A percentile compares a stretch with the other conserved stretches of the same genome.
These are phyloP conservation scores for Nothopassalora personata DNA, from an alignment of 2,329 filamentous ascomycete species.

Conservation along the genomic window DNA sequence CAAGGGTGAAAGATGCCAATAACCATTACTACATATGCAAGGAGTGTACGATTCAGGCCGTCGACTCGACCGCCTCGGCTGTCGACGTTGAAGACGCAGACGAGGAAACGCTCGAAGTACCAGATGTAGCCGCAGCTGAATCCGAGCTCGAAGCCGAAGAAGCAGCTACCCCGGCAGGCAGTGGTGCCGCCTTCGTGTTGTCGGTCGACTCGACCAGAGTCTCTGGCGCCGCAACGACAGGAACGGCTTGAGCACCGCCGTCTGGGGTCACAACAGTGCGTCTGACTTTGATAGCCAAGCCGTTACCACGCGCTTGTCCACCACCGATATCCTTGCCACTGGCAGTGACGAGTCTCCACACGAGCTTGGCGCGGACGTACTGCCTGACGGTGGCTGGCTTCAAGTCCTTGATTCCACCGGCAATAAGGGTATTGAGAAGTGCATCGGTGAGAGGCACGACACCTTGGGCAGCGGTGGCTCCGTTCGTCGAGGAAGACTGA, in stretches of 20 bases:
- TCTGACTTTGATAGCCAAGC: conserved; percentile 1
- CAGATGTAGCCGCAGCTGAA: not conserved
- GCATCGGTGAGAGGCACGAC: conserved; percentile 7
- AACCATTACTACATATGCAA: not conserved
- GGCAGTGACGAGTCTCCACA: conserved; percentile 7
- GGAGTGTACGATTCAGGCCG: not conserved
- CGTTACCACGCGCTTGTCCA: not conserved
- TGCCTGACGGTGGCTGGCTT: conserved; percentile 4
- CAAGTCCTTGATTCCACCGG: conserved; percentile 7
- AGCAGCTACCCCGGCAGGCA: conserved; percentile 1
- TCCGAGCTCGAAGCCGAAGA: not conserved
- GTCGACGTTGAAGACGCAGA: not conserved
- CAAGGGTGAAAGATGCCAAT: not conserved
- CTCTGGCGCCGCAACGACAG: conserved; percentile 4
- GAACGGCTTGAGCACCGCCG: not conserved
- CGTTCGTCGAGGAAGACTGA: conserved; percentile 1
- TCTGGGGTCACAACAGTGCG: conserved; percentile 6
- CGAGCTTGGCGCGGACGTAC: conserved; percentile 5
- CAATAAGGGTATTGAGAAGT: conserved; percentile 9
- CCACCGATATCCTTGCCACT: conserved; percentile 8
- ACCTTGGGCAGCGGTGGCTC: not conserved
- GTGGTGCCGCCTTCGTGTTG: not conserved
- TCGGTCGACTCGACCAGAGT: not conserved
- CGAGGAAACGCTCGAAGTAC: not conserved
- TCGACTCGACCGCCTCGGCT: not conserved